Evolutionary conservation across 1,139 yeast genomes (phyloP), one percentile per base, ranked within the genome.

Genomic region (Blastobotrys raffinosifermentans): DNA sequence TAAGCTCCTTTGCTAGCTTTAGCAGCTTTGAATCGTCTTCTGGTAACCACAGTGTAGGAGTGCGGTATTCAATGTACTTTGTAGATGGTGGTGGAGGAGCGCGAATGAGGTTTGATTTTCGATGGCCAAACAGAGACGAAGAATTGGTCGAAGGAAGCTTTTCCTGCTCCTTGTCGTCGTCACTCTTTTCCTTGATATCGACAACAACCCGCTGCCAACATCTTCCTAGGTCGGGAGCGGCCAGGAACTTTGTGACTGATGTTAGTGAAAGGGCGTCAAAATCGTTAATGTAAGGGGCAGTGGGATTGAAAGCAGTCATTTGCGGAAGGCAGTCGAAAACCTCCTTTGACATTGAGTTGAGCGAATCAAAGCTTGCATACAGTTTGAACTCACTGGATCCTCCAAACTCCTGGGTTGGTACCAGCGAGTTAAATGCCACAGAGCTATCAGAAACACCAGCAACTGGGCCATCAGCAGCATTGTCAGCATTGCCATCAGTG

Each of bases 31-130:
- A 80, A 55, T 91, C 98, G 58, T 91, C 98, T 49, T 81, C 87
- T 0, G 97, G 96, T 14, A 87, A 69, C 98, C 98, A 91, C 32
- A 87, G 84, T 0, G 97, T 86, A 2, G 96, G 96, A 1, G 91
- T 80, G 45, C 97, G 68, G 47, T 74, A 73, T 45, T 84, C 89
- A 45, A 89, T 67, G 52, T 85, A 83, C 52, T 79, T 79, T 45
- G 83, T 65, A 18, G 81, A 72, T 6, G 96, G 97, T 1, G 96
- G 97, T 39, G 76, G 74, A 3, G 97, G 98, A 0, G 97, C 65
- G n/a, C 56, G 47, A 19, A 61, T 53, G 21, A 48, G 49, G 27
- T 38, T 33, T n/a, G 46, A 42, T 15, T 53, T 41, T 16, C 51
- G 44, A 32, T 50, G 53, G 20, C 34, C 15, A 26, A 44, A 43